Evolutionary conservation across 2,329 filamentous ascomycete species (phyloP), one percentile per base, ranked within the genome.

Genomic region (Stemphylium lycopersici): DNA sequence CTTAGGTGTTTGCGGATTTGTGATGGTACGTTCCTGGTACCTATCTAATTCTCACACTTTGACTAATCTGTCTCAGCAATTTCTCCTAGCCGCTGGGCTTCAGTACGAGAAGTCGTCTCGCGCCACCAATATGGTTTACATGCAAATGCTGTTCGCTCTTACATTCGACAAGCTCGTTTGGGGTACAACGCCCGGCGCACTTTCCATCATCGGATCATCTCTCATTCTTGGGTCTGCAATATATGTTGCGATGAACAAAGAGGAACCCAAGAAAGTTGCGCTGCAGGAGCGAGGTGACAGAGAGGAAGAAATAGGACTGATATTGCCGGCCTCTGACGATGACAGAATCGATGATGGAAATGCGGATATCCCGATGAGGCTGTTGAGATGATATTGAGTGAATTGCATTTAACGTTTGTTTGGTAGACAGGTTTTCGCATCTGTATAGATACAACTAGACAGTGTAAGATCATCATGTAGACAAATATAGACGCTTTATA

Each of bases 11-110:
- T 88, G 88, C 60, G 93, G 93, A 0, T 93, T 96, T 69, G 72
- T 89, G 18, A 89, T 93, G 84, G 78, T 80, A 65, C 48, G 76
- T 65, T 20, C 0, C 22, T 6, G 22, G 6, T 6, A 2, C 10
- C 6, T 1, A 1, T 13, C 15, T 7, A n/a, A 13, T 32, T 18
- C 42, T 8, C 40, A 13, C 1, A 24, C 11, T 15, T 20, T 11
- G 2, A 32, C 44, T 59, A 36, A 60, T 37, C 5, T 7, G 2
- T 2, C 5, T 8, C 42, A 80, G 79, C 93, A 96, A 82, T 91
- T 91, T 62, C 80, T 96, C n/a, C 78, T 96, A 15, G 95, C 92
- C 1, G 83, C 85, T 0, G 91, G 91, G 0, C 77, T 97, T 42
- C 81, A 88, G 20, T 85, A 88, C 56, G 89, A 93, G 67, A 88